These are phyloP conservation scores for Thelonectria discophora DNA, from an alignment of 2,329 filamentous ascomycete species.

Conservation along the genomic window DNA sequence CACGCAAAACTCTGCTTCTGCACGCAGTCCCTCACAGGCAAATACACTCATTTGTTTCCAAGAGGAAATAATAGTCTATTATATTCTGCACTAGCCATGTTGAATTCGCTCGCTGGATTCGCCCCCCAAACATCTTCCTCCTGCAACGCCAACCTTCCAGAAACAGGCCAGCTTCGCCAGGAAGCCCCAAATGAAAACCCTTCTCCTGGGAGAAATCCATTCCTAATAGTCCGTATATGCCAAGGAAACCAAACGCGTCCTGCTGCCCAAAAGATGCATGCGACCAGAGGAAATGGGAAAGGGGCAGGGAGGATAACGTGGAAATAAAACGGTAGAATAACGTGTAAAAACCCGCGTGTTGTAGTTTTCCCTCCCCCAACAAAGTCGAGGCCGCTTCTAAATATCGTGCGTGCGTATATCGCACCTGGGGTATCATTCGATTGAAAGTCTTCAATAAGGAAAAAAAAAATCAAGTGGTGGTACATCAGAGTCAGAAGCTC, in stretches of 20 bases:
- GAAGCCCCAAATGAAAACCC: constrained; percentile 23
- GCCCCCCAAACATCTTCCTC: constrained; percentile 24
- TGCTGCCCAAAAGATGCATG: constrained; percentile 22
- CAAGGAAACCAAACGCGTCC: constrained; percentile 6
- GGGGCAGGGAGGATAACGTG: constrained; percentile 11
- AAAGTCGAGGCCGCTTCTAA: constrained; percentile 28
- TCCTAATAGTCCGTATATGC: constrained; percentile 10
- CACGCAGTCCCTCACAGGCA: too few species aligned
- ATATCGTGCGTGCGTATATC: constrained; percentile 25
- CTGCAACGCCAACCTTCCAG: constrained; percentile 35
- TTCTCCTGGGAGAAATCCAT: constrained; percentile 1
- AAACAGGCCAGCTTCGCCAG: constrained; percentile 33
- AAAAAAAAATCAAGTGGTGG: constrained; percentile 32
- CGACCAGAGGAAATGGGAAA: constrained; percentile 18
- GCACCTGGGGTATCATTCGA: constrained; percentile 41
- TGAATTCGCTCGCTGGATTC: constrained; percentile 31
- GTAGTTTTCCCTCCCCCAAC: constrained; percentile 15
- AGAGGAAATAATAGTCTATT: constrained; percentile 26
- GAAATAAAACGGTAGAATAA: constrained; percentile 16
- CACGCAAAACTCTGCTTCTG: too few species aligned
- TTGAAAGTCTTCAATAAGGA: constrained; percentile 32
- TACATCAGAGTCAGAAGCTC: constrained; percentile 33
- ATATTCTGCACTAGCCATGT: constrained; percentile 29
- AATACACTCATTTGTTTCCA: background rate
- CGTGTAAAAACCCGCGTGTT: constrained; percentile 11